Evolutionary conservation across 257 asterid species (phyloP).

Genomic region (Gynochthodes officinalis): DNA sequence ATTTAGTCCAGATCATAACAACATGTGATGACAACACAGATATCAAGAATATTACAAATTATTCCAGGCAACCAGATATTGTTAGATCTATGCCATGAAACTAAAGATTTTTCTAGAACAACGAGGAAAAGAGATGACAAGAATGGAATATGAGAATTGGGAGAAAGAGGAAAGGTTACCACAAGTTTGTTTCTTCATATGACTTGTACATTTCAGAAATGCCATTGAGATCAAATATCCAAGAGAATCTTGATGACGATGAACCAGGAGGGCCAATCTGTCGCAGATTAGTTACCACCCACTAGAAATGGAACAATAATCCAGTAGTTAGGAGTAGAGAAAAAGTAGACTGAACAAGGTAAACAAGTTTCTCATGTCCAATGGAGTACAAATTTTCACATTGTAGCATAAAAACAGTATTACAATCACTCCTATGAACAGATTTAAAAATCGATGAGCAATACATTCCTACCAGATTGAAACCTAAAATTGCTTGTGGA

Average conservation of each 20-base stretch:
- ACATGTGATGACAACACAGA: neutral
- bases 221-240: slow-evolving; percentile 85
- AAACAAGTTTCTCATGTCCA: neutral
- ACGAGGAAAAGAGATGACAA: neutral
- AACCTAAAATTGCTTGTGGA: neutral
- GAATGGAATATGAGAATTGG: neutral
- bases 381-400: neutral
- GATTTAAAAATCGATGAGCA: neutral
- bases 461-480: neutral
- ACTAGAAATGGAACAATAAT: slow-evolving; percentile 36
- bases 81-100: neutral
- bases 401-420: neutral
- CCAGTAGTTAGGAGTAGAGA: neutral
- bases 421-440: neutral
- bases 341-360: neutral
- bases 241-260: slow-evolving; percentile 56
- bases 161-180: slow-evolving; percentile 43
- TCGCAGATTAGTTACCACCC: slow-evolving; percentile 94
- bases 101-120: neutral
- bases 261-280: slow-evolving; percentile 50
- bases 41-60: neutral
- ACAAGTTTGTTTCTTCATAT: slow-evolving; percentile 81
- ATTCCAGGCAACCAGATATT: neutral
- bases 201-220: slow-evolving; percentile 89
- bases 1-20: too few relatives aligned